Conservation (phyloP, 2,329 filamentous ascomycete species). For the Alternaria angustiovoidea region DNA sequence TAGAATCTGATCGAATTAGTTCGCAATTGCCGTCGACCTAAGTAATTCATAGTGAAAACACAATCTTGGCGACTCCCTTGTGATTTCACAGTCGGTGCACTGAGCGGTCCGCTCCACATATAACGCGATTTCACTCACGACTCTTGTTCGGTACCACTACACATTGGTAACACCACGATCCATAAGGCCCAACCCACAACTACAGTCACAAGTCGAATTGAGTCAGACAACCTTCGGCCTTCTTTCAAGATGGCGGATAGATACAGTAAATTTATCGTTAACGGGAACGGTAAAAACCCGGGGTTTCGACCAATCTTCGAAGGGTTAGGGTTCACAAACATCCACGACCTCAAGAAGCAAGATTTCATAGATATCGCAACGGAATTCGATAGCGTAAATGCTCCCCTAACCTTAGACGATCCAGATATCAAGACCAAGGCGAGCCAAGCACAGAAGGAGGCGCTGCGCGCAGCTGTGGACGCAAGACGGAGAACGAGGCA, state of each 20-base stretch:
- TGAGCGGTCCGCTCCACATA: background rate
- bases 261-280: background rate
- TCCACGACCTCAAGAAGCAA: background rate
- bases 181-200: fast-evolving
- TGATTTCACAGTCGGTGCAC: background rate
- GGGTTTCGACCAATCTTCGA: background rate
- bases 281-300: background rate
- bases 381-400: background rate
- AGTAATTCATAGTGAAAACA: background rate
- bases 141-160: background rate
- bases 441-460: background rate
- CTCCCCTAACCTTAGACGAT: background rate
- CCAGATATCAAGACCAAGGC: background rate
- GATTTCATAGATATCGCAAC: background rate
- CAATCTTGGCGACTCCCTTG: background rate
- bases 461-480: background rate
- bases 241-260: background rate
- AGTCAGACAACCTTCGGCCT: background rate
- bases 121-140: background rate
- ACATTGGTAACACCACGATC: background rate
- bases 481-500: background rate
- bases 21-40: background rate
- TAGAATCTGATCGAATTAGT: background rate
- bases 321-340: background rate
- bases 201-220: background rate